Conservation (phyloP, 1,284 basidiomycete species). For the Ganoderma lucidum region DNA sequence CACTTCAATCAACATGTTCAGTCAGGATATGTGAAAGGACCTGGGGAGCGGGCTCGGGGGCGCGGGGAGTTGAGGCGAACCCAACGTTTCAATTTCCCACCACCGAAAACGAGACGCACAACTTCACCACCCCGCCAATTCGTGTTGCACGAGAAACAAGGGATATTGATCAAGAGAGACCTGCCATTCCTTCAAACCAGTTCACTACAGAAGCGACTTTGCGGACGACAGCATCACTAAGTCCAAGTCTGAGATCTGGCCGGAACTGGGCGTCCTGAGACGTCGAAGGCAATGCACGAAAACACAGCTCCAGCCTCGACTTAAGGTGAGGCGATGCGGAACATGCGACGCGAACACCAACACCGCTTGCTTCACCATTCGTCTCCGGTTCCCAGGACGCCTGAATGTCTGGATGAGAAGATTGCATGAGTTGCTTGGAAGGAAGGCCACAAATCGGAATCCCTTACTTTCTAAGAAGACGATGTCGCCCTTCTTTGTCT, state of each 20-base stretch:
- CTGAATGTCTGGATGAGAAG: slow-evolving; percentile 53
- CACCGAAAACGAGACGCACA: background rate
- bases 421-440: background rate
- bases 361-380: slow-evolving; percentile 13
- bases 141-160: background rate
- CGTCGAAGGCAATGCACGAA: slow-evolving; percentile 73
- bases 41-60: too few relatives aligned
- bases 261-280: slow-evolving; percentile 66
- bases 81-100: too few relatives aligned
- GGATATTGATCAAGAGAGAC: slow-evolving; percentile 43
- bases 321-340: slow-evolving; percentile 71
- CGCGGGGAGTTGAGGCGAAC: too few relatives aligned
- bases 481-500: slow-evolving; percentile 72
- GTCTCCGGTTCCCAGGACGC: slow-evolving; percentile 49
- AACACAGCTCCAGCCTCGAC: slow-evolving; percentile 72
- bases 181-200: slow-evolving; percentile 77
- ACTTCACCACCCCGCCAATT: background rate
- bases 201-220: slow-evolving; percentile 69
- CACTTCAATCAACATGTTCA: slow-evolving; percentile 45
- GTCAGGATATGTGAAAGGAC: slow-evolving; percentile 28
- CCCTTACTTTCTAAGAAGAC: slow-evolving; percentile 69
- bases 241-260: slow-evolving; percentile 75
- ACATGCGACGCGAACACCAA: slow-evolving; percentile 50
- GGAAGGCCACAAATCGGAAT: slow-evolving; percentile 23
- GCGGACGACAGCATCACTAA: slow-evolving; percentile 70